phyloP scores from a whole-genome alignment of 2,329 filamentous ascomycete genomes.

The Paraconiothyrium sp. region DNA sequence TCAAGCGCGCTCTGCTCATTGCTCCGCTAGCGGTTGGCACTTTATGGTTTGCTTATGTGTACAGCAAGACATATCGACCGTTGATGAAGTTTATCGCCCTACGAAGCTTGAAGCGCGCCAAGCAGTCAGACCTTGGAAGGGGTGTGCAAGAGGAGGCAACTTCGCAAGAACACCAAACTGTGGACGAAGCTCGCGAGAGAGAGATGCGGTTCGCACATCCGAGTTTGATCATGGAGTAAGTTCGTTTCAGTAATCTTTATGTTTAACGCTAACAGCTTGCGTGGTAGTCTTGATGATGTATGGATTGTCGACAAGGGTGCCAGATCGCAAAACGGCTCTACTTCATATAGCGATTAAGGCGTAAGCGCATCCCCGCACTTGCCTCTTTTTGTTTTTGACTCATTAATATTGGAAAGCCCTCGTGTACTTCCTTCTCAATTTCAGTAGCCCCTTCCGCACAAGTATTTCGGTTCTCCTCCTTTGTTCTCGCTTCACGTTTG shows the following conservation, averaged over 20 bases:
- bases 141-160: conserved; percentile 55
- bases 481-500: conserved; percentile 18
- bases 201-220: conserved; percentile 80
- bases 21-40: conserved; percentile 81
- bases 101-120: conserved; percentile 77
- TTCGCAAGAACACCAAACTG: conserved; percentile 61
- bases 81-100: conserved; percentile 93
- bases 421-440: conserved; percentile 22
- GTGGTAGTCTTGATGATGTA: conserved; percentile 68
- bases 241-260: conserved; percentile 30
- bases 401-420: conserved; percentile 14
- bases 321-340: conserved; percentile 34
- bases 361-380: conserved; percentile 11
- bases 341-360: conserved; percentile 26
- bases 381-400: not conserved
- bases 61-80: conserved; percentile 81
- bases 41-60: conserved; percentile 89
- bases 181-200: conserved; percentile 77
- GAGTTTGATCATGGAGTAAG: conserved; percentile 73
- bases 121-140: conserved; percentile 60
- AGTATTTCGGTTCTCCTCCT: not conserved
- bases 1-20: conserved; percentile 76
- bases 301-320: conserved; percentile 65
- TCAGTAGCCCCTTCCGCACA: conserved; percentile 18
- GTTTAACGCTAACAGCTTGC: conserved; percentile 24